A percentile compares a stretch with the other conserved stretches of the same genome.
Conservation (phyloP, 129 eudicot genomes). For the Apium graveolens region DNA sequence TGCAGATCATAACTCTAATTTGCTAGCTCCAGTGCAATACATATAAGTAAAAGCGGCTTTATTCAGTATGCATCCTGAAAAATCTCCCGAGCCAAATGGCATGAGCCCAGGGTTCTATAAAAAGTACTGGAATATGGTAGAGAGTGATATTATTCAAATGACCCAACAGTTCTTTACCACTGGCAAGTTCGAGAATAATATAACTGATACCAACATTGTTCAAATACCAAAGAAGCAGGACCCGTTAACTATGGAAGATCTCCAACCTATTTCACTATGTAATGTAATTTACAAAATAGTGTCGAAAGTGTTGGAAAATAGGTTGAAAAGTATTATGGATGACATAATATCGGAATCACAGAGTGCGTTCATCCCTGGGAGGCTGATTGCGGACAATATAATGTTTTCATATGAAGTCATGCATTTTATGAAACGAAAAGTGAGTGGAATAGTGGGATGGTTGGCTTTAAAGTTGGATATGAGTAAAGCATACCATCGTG, state of each 20-base stretch:
- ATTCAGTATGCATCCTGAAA: background rate
- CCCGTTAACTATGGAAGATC: background rate
- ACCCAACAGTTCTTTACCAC: background rate
- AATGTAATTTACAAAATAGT: too few relatives aligned
- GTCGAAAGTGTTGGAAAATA: too few relatives aligned
- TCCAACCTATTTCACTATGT: too few relatives aligned
- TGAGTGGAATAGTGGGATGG: too few relatives aligned
- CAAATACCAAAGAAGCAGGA: background rate
- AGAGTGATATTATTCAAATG: background rate
- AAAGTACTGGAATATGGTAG: background rate
- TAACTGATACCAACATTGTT: background rate
- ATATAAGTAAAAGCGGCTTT: background rate
- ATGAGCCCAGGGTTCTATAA: background rate
- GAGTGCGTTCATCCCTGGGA: too few relatives aligned
- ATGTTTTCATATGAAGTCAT: too few relatives aligned
- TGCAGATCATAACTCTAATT: background rate
- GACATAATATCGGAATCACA: too few relatives aligned
- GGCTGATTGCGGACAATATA: too few relatives aligned
- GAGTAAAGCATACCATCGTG: too few relatives aligned
- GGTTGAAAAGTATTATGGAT: too few relatives aligned
- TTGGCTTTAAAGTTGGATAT: too few relatives aligned
- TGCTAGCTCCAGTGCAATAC: background rate
- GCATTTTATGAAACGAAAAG: too few relatives aligned
- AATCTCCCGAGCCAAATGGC: background rate
- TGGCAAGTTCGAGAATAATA: background rate